Evolutionary conservation across 2,329 filamentous ascomycete genomes (phyloP).

Genomic region (Ophiostoma sp.): DNA sequence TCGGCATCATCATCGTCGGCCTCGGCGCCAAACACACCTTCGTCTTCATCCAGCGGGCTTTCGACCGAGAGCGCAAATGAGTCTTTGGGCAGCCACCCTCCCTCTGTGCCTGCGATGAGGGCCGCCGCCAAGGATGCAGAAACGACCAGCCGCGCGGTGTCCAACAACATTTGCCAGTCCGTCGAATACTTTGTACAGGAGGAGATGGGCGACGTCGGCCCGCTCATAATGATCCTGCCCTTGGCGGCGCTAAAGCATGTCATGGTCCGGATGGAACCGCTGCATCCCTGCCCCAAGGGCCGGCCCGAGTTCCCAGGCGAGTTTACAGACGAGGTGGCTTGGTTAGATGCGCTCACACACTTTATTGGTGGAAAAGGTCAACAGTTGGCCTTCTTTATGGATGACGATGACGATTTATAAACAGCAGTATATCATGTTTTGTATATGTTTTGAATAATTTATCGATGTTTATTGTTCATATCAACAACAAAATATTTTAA

Average conservation of each 20-base stretch:
- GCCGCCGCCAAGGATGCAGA: constrained; percentile 16
- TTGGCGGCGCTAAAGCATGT: constrained; percentile 22
- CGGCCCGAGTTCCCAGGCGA: constrained; percentile 18
- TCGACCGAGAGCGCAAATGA: neutral
- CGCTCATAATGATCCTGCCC: constrained; percentile 23
- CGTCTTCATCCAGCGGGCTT: neutral
- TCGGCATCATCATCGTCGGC: neutral
- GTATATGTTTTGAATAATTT: too few species aligned
- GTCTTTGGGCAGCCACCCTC: neutral
- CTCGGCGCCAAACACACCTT: neutral
- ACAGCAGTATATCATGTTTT: too few species aligned
- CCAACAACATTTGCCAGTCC: constrained; percentile 29
- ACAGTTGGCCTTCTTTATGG: constrained; percentile 22
- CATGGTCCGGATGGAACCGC: neutral
- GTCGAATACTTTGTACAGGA: constrained; percentile 28
- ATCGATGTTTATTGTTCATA: too few species aligned
- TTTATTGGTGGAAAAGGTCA: constrained; percentile 23
- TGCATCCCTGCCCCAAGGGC: constrained; percentile 7
- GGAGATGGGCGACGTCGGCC: constrained; percentile 27
- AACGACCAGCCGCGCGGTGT: constrained; percentile 12
- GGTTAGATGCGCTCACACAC: constrained; percentile 23
- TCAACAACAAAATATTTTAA: too few species aligned
- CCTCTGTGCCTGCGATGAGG: neutral
- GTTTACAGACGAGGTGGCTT: constrained; percentile 20
- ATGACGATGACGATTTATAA: neutral